Evolutionary conservation across 1,284 basidiomycete genomes (phyloP).

Genomic region (Cystobasidium slooffiae): DNA sequence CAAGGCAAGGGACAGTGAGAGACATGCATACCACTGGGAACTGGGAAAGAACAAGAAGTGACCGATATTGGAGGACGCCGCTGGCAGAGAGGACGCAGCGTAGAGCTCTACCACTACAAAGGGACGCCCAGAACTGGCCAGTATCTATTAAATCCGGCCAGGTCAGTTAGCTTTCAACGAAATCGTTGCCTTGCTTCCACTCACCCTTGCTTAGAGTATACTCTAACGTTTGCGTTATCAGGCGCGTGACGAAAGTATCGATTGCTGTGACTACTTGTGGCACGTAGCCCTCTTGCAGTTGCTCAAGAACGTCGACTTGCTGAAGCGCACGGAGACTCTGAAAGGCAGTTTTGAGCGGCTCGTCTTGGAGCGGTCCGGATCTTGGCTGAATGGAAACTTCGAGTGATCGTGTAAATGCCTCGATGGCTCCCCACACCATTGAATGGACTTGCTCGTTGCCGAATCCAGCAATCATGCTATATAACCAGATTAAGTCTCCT

Average conservation of each 20-base stretch:
- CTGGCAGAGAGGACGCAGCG: constrained; percentile 1
- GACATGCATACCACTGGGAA: constrained; percentile 3
- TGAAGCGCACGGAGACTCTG: neutral
- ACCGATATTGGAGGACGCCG: constrained; percentile 12
- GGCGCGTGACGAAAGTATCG: neutral
- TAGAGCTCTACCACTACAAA: neutral
- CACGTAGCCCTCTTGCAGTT: constrained; percentile 7
- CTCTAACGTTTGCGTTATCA: neutral
- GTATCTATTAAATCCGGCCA: neutral
- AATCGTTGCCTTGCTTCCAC: neutral
- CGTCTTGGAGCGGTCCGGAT: too few relatives aligned
- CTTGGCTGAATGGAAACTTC: neutral
- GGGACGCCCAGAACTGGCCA: neutral
- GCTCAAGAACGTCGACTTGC: constrained; percentile 19
- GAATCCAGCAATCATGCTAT: constrained; percentile 24
- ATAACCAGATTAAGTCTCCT: constrained; percentile 14
- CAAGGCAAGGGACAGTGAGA: neutral
- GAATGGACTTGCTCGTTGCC: constrained; percentile 1
- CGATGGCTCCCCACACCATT: neutral
- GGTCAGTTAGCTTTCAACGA: neutral
- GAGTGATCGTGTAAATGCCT: neutral
- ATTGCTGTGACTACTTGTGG: constrained; percentile 4
- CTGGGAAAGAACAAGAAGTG: constrained; percentile 17
- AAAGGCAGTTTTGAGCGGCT: neutral
- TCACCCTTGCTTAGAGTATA: neutral